phyloP scores from a whole-genome alignment of 1,284 basidiomycete genomes.

The Baeospora myosura region DNA sequence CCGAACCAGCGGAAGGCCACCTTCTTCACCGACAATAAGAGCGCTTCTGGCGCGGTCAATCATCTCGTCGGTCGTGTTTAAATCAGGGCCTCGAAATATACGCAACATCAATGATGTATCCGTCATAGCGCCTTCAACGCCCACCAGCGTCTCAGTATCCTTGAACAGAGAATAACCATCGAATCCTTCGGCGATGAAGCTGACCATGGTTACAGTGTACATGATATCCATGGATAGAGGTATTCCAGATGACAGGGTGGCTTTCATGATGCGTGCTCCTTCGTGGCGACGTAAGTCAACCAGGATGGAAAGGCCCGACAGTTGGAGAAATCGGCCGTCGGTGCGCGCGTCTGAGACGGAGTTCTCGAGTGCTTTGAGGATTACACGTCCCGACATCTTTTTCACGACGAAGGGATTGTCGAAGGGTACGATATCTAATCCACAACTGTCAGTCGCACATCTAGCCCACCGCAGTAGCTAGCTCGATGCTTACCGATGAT shows the following conservation, averaged over 20 bases:
- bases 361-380: too few species aligned
- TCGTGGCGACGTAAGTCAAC: slow-evolving; percentile 10
- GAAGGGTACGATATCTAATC: too few species aligned
- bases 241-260: background rate
- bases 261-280: slow-evolving; percentile 6
- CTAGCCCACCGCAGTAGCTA: too few species aligned
- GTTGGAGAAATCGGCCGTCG: slow-evolving; percentile 14
- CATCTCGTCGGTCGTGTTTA: background rate
- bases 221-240: background rate
- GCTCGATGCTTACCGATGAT: too few species aligned
- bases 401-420: too few species aligned
- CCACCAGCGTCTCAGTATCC: slow-evolving; percentile 4
- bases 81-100: slow-evolving; percentile 6
- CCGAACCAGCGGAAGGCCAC: too few species aligned
- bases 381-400: too few species aligned
- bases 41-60: slow-evolving; percentile 3
- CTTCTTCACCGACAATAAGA: too few species aligned
- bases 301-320: slow-evolving; percentile 11
- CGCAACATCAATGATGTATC: slow-evolving; percentile 14
- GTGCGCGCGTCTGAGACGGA: slow-evolving; percentile 11
- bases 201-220: slow-evolving; percentile 4
- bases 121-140: slow-evolving; percentile 11
- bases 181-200: slow-evolving; percentile 9
- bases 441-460: too few species aligned
- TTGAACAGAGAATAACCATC: slow-evolving; percentile 5